Base-by-base conservation (phyloP, 2,329 filamentous ascomycete species). In the Neopestalotiopsis sp. region DNA sequence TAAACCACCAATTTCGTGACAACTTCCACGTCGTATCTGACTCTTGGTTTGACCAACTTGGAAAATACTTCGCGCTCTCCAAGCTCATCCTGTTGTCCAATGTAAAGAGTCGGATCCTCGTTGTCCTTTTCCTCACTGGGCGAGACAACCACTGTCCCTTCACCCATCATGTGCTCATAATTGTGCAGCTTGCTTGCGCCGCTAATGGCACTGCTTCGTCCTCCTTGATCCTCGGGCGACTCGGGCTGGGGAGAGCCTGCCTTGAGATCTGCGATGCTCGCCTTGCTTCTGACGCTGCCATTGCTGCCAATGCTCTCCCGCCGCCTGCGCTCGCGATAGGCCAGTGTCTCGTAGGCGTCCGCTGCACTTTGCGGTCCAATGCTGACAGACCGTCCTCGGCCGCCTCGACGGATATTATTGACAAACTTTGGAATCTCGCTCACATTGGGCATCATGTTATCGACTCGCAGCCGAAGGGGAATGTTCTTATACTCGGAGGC, bases 11-110 rank as follows among this genome's bases (percentile, higher is more conserved):
- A 81, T 82, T 98, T 98, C 5, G 96, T 98, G 49, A 99, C 92
- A 53, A 99, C 95, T 81, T 99, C 96, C n/a, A 98, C 95, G 81
- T 99, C 96, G 77, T 98, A 99, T 74, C 95, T 87, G 70, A 98
- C 95, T 73, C 96, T 90, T 63, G 96, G 94, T 81, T 92, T 94
- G 71, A 94, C 91, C 67, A 98, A 86, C 77, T 88, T 90, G 59
- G 91, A 92, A 80, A 98, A 98, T 79, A 98, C 91, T 78, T 97
- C 92, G 73, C 86, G 88, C 79, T 94, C 91, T 62, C 90, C 90
- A 32, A 88, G 75, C 73, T 88, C 86, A 59, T 87, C 83, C 63
- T 85, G 83, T 30, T 83, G 81, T 13, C 81, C 80, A 2, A 82
- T 69, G 65, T 76, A 80, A 30, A 80, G 62, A 5, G 81, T 79